A percentile compares a stretch with the other conserved stretches of the same genome.
Conservation (phyloP, 2,329 filamentous ascomycete species). For the Cyclaneusma minus region DNA sequence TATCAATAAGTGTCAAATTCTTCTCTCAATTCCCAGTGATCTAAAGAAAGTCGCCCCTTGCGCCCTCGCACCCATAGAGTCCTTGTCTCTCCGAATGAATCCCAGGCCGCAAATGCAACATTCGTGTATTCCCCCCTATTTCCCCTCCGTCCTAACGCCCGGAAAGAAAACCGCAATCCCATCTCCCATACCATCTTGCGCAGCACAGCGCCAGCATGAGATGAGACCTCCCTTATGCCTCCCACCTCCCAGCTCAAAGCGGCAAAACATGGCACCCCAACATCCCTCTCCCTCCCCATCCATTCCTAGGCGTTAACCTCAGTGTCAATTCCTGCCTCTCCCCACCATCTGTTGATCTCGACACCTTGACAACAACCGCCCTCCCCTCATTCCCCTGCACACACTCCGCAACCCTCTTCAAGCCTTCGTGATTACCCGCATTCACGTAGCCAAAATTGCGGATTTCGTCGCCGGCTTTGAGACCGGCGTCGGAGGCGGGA, state of each 20-base stretch:
- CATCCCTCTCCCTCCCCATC: constrained; percentile 84
- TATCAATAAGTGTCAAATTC: too few relatives aligned
- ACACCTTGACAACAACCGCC: constrained; percentile 53
- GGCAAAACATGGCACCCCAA: constrained; percentile 84
- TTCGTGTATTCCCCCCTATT: too few relatives aligned
- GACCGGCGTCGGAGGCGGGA: constrained; percentile 68
- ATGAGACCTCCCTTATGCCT: too few relatives aligned
- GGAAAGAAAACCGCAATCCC: too few relatives aligned
- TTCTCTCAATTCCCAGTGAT: too few relatives aligned
- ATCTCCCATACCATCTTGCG: too few relatives aligned
- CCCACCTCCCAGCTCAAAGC: constrained; percentile 35
- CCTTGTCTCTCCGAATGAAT: too few relatives aligned
- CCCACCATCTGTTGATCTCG: constrained; percentile 21
- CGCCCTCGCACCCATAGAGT: too few relatives aligned
- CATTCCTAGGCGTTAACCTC: constrained; percentile 56
- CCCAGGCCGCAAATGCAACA: too few relatives aligned
- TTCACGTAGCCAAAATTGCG: constrained; percentile 76
- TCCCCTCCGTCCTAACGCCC: too few relatives aligned
- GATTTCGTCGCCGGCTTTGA: constrained; percentile 68
- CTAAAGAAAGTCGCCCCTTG: too few relatives aligned
- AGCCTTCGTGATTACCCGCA: constrained; percentile 68
- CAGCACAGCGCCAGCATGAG: too few relatives aligned
- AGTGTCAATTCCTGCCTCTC: constrained; percentile 44
- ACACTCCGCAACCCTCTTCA: constrained; percentile 74
- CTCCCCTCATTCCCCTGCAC: constrained; percentile 81